Conservation (phyloP, 805 yeast species). For the Schwanniomyces vanrijiae region DNA sequence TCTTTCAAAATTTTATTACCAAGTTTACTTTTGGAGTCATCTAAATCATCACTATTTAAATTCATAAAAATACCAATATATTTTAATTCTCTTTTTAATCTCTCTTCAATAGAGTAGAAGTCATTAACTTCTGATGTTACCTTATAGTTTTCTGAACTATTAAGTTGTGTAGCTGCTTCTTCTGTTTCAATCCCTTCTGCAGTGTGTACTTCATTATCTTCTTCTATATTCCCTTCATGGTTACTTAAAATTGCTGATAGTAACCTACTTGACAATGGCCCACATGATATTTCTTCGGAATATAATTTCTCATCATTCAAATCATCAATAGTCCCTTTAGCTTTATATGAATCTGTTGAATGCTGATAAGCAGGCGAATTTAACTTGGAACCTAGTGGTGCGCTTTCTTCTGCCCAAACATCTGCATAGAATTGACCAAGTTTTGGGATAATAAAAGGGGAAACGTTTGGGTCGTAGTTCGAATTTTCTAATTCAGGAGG, state of each 20-base stretch:
- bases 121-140: slow-evolving; percentile 55
- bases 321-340: slow-evolving; percentile 61
- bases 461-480: slow-evolving; percentile 62
- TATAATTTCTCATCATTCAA: slow-evolving; percentile 64
- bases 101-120: slow-evolving; percentile 79
- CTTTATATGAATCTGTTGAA: slow-evolving; percentile 44
- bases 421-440: slow-evolving; percentile 82
- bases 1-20: slow-evolving; percentile 20
- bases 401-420: slow-evolving; percentile 84
- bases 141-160: slow-evolving; percentile 34
- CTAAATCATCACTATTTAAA: slow-evolving; percentile 33
- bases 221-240: slow-evolving; percentile 25
- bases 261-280: slow-evolving; percentile 84
- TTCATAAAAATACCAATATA: slow-evolving; percentile 89
- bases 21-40: slow-evolving; percentile 23
- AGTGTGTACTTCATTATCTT: slow-evolving; percentile 19
- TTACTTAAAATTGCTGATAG: slow-evolving; percentile 74
- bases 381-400: slow-evolving; percentile 40
- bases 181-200: slow-evolving; percentile 18
- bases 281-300: slow-evolving; percentile 77
- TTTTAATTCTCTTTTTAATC: slow-evolving; percentile 82
- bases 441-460: slow-evolving; percentile 80
- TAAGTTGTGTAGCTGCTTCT: slow-evolving; percentile 37
- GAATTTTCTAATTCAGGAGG: slow-evolving; percentile 48
- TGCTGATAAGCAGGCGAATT: slow-evolving; percentile 49